Base-by-base conservation (phyloP, 179 eudicot species). In the Spinacia oleracea region DNA sequence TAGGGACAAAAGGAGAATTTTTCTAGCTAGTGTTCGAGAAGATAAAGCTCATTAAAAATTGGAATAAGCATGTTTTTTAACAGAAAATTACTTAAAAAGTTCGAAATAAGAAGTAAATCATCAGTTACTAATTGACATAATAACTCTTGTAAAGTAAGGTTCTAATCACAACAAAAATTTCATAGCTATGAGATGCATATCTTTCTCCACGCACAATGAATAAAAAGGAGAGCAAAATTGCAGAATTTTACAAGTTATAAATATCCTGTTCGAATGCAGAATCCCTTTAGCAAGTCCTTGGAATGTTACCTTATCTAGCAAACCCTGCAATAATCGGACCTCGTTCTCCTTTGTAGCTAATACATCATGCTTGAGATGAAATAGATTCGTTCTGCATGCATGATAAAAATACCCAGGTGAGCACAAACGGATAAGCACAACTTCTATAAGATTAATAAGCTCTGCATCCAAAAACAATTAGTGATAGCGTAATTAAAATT, bases 381-480 rank as follows among this genome's bases (percentile, higher is more conserved):
- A 84, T 18, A 87, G 43, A 70, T 88, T 91, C 46, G 91, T 82
- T 89, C 97, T 92, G 90, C 83, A 85, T 6, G 43, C 72, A 82
- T n/a, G 29, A 6, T 5, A 51, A 43, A 6, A 45, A 3, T 10
- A 27, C 9, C 51, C 25, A 25, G 32, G 63, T 53, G 29, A 69
- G 50, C 59, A 32, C 43, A 58, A 23, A 5, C 34, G 31, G 38
- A 67, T 59, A 6, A 23, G 31, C 46, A 31, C 43, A 32, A 8
- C 38, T 65, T 65, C 42, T 65, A 16, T 7, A 65, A 34, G 43
- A 65, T 31, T 27, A 29, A 27, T 38, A 9, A 31, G 8, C 40
- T 63, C 29, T 63, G 40, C 18, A 2, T 59, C 15, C 31, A 59
- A 59, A n/a, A 59, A 25, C 2, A 9, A 25, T 25, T 11, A 38